Evolutionary conservation across 768 basidiomycete genomes (phyloP), one percentile per base, ranked within the genome.

Genomic region (Leccinellum luteum): DNA sequence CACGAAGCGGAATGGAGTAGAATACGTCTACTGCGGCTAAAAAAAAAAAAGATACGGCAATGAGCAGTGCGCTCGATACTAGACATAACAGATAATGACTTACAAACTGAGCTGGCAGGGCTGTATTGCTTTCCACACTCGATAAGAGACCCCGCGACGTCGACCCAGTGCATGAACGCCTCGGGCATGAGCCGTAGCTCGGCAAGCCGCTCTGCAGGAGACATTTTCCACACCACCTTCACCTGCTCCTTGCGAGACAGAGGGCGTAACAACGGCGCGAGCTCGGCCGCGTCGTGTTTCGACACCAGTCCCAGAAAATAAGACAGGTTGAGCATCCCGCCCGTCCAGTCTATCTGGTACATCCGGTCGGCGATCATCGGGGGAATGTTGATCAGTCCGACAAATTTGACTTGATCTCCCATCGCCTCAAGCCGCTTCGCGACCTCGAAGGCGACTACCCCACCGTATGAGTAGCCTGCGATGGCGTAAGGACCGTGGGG

Each of bases 61-160:
- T 59, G 41, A 56, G 44, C 31, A 31, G 32, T 27, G 7, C 2
- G 5, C 10, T 27, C 31, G 5, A 9, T 47, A 25, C 4, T 25
- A 2, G 28, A 43, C 35, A 34, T 21, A 4, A 9, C 8, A 35
- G 4, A 4, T 4, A 32, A 1, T 17, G 35, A 64, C 68, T 52
- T 52, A 67, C 67, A 52, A 6, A 67, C 66, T 54, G 68, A 67
- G 4, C 60, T 12, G 13, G 9, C 2, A 3, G 66, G 66, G 23
- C 8, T 27, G 17, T 25, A 48, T 27, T 48, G 23, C 15, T 27
- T 48, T 2, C 47, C 48, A 49, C 48, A 49, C 4, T 28, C 48
- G n/a, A 49, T 49, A 27, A 49, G 48, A n/a, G 48, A 49, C 5
- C 17, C 28, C 9, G 48, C 48, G 19, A 49, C 8, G 28, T 27